Percentiles rank a stretch among this genome's conserved stretches.
phyloP scores from a whole-genome alignment of 2,329 filamentous ascomycete genomes.

The Talaromyces sp. region DNA sequence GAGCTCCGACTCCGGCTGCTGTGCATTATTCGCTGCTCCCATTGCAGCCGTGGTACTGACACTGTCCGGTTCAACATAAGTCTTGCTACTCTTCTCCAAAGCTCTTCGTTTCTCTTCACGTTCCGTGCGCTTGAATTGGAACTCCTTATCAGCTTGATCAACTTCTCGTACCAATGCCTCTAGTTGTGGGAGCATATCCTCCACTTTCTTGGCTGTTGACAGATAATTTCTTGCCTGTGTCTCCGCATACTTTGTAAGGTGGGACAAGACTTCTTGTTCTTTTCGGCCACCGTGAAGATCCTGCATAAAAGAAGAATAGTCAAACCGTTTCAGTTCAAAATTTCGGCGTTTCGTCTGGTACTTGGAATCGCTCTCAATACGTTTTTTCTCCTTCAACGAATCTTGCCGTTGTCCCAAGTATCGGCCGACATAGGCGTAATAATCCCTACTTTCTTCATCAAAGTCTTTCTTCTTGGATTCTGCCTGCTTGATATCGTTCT shows the following conservation, averaged over 20 bases:
- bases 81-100: slow-evolving; percentile 80
- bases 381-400: slow-evolving; percentile 95
- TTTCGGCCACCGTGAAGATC: slow-evolving; percentile 98
- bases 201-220: slow-evolving; percentile 78
- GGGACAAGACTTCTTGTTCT: slow-evolving; percentile 92
- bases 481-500: slow-evolving; percentile 94
- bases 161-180: slow-evolving; percentile 87
- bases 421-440: slow-evolving; percentile 89
- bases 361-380: slow-evolving; percentile 89
- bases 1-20: slow-evolving; percentile 65
- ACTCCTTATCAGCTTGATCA: slow-evolving; percentile 92
- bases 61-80: slow-evolving; percentile 67
- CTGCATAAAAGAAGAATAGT: slow-evolving; percentile 99
- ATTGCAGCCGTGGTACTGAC: slow-evolving; percentile 42
- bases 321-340: slow-evolving; percentile 95
- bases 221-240: slow-evolving; percentile 82
- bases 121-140: slow-evolving; percentile 90
- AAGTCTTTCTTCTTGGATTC: slow-evolving; percentile 97
- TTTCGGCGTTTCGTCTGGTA: slow-evolving; percentile 91
- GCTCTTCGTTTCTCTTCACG: slow-evolving; percentile 89
- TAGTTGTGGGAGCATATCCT: slow-evolving; percentile 79
- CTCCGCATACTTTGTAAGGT: slow-evolving; percentile 91
- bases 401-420: slow-evolving; percentile 97
- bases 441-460: slow-evolving; percentile 97
- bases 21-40: slow-evolving; percentile 47